A percentile compares a stretch with the other conserved stretches of the same genome.
Conservation (phyloP, 108 stramenopile species). For the Tribonema minus region DNA sequence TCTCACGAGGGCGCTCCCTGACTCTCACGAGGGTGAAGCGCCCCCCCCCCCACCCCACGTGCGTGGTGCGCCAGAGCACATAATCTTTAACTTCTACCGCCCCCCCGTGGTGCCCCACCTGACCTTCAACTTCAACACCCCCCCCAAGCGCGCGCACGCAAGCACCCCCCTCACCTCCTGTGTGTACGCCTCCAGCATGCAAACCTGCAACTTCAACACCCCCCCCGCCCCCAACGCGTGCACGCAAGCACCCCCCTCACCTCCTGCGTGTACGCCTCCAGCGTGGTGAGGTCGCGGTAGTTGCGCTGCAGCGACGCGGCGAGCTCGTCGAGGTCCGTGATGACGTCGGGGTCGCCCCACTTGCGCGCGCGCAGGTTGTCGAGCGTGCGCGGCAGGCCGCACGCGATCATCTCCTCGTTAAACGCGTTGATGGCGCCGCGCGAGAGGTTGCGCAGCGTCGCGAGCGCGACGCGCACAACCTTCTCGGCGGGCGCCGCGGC, state of each 20-base stretch:
- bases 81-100: no score
- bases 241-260: conserved; percentile 27
- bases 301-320: conserved; percentile 70
- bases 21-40: no score
- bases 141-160: neutral
- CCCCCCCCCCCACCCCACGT: no score
- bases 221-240: no score
- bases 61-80: no score
- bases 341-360: conserved; percentile 83
- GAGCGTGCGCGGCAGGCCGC: conserved; percentile 78
- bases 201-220: neutral
- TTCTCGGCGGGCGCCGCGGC: conserved; percentile 80
- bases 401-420: conserved; percentile 78
- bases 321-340: conserved; percentile 67
- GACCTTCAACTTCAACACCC: no score
- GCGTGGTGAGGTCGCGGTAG: conserved; percentile 83
- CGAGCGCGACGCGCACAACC: conserved; percentile 79
- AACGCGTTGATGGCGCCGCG: conserved; percentile 56
- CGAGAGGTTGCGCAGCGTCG: conserved; percentile 73
- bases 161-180: neutral
- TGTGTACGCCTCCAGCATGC: neutral
- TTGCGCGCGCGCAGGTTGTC: conserved; percentile 72
- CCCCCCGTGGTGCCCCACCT: no score
- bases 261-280: conserved; percentile 86
- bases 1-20: no score